Conservation (phyloP, 2,329 filamentous ascomycete species). For the Pyrenochaeta sp. region DNA sequence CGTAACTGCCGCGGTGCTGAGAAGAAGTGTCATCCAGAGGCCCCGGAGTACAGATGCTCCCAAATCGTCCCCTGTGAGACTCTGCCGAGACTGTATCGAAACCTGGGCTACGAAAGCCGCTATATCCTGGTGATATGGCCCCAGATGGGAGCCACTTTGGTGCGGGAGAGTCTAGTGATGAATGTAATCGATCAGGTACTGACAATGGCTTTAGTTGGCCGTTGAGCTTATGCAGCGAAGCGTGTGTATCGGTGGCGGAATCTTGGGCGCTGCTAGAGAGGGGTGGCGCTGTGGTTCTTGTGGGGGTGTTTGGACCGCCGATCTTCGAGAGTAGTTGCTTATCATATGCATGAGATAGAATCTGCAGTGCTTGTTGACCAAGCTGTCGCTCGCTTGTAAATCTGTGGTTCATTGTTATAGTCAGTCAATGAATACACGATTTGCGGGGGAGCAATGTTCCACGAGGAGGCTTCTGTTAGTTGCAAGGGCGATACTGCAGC, state of each 20-base stretch:
- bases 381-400: slow-evolving; percentile 68
- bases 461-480: background rate
- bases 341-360: slow-evolving; percentile 69
- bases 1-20: slow-evolving; percentile 69
- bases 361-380: slow-evolving; percentile 65
- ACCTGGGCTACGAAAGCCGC: slow-evolving; percentile 53
- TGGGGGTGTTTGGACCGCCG: slow-evolving; percentile 66
- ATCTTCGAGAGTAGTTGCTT: slow-evolving; percentile 70
- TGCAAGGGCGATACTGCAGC: background rate
- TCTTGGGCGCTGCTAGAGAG: slow-evolving; percentile 48
- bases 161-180: slow-evolving; percentile 50
- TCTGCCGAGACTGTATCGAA: slow-evolving; percentile 45
- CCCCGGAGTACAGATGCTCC: slow-evolving; percentile 57
- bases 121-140: slow-evolving; percentile 54
- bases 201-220: slow-evolving; percentile 56
- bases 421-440: slow-evolving; percentile 14
- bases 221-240: slow-evolving; percentile 52
- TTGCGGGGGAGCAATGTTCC: background rate
- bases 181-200: slow-evolving; percentile 53
- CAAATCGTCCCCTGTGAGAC: slow-evolving; percentile 53
- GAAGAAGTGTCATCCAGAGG: slow-evolving; percentile 60
- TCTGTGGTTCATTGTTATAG: slow-evolving; percentile 46
- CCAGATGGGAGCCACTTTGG: slow-evolving; percentile 53
- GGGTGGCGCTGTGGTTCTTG: slow-evolving; percentile 50
- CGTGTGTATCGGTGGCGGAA: slow-evolving; percentile 44